Percentiles rank a stretch among this genome's conserved stretches.
Evolutionary conservation across 805 yeast genomes (phyloP).

Genomic region (Candida michaelii): DNA sequence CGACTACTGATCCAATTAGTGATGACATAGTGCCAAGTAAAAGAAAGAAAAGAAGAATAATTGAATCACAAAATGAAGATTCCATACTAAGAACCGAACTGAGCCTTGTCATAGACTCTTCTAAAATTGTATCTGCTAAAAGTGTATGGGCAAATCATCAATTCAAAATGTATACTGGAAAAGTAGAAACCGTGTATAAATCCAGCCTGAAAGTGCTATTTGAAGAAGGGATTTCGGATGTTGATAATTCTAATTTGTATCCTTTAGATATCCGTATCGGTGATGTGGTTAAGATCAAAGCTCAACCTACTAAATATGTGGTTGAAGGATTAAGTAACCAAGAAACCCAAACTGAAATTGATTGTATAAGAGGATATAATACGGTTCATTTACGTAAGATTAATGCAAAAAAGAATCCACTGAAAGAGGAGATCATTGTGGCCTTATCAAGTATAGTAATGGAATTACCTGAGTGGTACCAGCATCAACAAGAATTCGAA

Average conservation of each 20-base stretch:
- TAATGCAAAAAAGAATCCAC: slow-evolving; percentile 7
- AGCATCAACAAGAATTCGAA: slow-evolving; percentile 34
- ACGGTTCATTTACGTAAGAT: slow-evolving; percentile 34
- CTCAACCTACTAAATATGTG: slow-evolving; percentile 27
- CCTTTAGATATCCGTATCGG: slow-evolving; percentile 59
- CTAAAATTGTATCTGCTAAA: slow-evolving; percentile 10
- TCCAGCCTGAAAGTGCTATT: slow-evolving; percentile 38
- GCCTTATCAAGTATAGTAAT: slow-evolving; percentile 33
- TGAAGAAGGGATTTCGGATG: slow-evolving; percentile 35
- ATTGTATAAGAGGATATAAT: slow-evolving; percentile 64
- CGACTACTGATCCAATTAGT: neutral
- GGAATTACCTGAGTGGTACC: slow-evolving; percentile 40
- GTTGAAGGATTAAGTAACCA: slow-evolving; percentile 46
- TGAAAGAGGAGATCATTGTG: slow-evolving; percentile 21
- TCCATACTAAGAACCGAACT: slow-evolving; percentile 14
- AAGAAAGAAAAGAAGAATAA: neutral
- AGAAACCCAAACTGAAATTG: slow-evolving; percentile 27
- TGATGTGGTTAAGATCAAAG: slow-evolving; percentile 44
- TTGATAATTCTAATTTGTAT: slow-evolving; percentile 38
- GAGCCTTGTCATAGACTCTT: slow-evolving; percentile 14
- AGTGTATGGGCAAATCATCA: slow-evolving; percentile 58
- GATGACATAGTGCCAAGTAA: neutral
- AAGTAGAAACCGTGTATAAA: slow-evolving; percentile 25
- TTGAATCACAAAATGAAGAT: slow-evolving; percentile 1
- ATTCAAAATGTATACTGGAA: slow-evolving; percentile 53